Conservation (phyloP, 306 rosid species). For the Trifolium fragiferum region DNA sequence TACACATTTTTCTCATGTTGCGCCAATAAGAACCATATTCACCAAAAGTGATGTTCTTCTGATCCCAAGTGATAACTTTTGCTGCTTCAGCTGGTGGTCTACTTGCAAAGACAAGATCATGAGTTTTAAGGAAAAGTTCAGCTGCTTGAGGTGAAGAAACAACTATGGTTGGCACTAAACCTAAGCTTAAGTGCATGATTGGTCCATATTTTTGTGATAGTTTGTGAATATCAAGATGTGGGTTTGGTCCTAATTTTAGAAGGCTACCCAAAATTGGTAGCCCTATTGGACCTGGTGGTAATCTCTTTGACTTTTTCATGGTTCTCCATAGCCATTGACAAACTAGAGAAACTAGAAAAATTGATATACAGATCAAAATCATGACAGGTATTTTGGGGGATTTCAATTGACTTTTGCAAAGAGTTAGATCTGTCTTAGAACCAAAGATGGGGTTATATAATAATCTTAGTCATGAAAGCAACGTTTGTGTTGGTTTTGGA, state of each 20-base stretch:
- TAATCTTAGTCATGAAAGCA: neutral
- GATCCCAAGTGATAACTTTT: constrained; percentile 53
- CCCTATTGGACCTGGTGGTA: constrained; percentile 83
- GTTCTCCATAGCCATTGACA: constrained; percentile 43
- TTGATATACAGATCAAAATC: constrained; percentile 41
- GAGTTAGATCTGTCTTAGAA: neutral
- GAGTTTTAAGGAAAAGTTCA: constrained; percentile 67
- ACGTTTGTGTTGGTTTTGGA: neutral
- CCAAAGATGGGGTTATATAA: neutral
- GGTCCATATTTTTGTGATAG: constrained; percentile 66
- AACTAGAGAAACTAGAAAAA: constrained; percentile 44
- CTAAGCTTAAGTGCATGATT: constrained; percentile 63
- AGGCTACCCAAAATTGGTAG: constrained; percentile 67
- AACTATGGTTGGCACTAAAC: constrained; percentile 57
- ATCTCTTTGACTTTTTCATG: constrained; percentile 39
- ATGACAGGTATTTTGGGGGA: constrained; percentile 34
- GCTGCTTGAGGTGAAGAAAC: constrained; percentile 79
- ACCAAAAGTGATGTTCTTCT: constrained; percentile 47
- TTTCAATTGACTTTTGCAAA: neutral
- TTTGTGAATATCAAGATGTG: constrained; percentile 56
- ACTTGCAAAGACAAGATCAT: constrained; percentile 65
- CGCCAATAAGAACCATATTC: constrained; percentile 77
- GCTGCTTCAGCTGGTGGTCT: constrained; percentile 56
- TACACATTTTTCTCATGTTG: constrained; percentile 70
- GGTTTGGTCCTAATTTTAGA: constrained; percentile 55